Conservation (phyloP, 2,329 filamentous ascomycete species). For the Aureobasidium leucospermi region DNA sequence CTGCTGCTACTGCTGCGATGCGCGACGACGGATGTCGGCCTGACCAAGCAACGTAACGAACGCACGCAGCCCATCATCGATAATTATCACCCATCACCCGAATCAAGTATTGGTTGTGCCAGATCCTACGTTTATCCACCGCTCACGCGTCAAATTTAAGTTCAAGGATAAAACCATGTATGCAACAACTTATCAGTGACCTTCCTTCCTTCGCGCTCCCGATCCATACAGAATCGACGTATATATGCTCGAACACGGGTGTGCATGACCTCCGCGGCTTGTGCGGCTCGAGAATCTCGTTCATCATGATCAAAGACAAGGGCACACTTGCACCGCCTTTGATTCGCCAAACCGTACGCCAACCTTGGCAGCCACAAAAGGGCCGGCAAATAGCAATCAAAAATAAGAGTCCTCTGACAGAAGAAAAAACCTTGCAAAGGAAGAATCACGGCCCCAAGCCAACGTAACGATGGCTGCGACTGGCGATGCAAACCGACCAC, state of each 20-base stretch:
- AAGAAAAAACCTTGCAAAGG: slow-evolving; percentile 11
- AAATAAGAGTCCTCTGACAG: not conserved
- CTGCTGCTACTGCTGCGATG: not conserved
- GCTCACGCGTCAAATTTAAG: slow-evolving; percentile 11
- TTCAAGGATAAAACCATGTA: slow-evolving; percentile 13
- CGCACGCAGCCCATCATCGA: slow-evolving; percentile 1
- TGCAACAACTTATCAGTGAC: slow-evolving; percentile 11
- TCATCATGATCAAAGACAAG: slow-evolving; percentile 11
- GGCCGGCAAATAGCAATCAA: slow-evolving; percentile 13
- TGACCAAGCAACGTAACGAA: slow-evolving; percentile 3
- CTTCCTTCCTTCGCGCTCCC: slow-evolving; percentile 1
- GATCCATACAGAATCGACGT: slow-evolving; percentile 6
- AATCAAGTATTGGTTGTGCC: slow-evolving; percentile 7
- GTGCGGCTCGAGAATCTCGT: slow-evolving; percentile 9
- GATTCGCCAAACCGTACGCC: slow-evolving; percentile 4
- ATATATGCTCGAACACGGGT: slow-evolving; percentile 11
- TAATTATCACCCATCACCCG: not conserved
- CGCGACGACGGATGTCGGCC: slow-evolving; percentile 4
- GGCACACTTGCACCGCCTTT: slow-evolving; percentile 1
- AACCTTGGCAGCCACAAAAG: slow-evolving; percentile 13
- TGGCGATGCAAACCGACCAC: slow-evolving; percentile 6
- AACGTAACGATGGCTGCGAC: slow-evolving; percentile 11
- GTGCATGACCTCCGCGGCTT: slow-evolving; percentile 13
- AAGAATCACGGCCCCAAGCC: slow-evolving; percentile 4
- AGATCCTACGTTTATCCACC: not conserved